Evolutionary conservation across 176 grass and related monocot genomes (phyloP).

Genomic region (Triticum turgidum): DNA sequence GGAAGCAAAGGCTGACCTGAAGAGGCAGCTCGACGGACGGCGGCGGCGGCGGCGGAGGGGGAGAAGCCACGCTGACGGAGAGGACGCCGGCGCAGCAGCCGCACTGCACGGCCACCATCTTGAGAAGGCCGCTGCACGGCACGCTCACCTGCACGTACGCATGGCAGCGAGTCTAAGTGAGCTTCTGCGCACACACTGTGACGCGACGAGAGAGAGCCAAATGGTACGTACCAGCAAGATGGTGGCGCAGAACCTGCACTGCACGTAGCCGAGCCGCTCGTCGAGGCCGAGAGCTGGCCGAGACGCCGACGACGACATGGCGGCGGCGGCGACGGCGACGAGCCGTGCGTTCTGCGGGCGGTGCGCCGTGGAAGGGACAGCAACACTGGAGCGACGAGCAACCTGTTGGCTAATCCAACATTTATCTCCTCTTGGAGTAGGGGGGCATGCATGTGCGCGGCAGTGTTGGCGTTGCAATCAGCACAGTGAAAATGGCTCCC

Average conservation of each 20-base stretch:
- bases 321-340: not conserved
- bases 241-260: conserved; percentile 56
- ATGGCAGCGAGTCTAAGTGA: not conserved
- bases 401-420: not conserved
- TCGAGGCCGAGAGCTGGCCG: conserved; percentile 10
- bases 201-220: not conserved
- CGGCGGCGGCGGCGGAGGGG: not conserved
- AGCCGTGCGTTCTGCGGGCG: not conserved
- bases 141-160: conserved; percentile 50
- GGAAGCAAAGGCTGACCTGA: conserved; percentile 28
- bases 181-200: not conserved
- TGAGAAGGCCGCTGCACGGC: conserved; percentile 45
- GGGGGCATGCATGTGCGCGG: conserved; percentile 1
- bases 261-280: conserved; percentile 71
- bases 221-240: conserved; percentile 44
- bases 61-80: conserved; percentile 44
- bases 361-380: not conserved
- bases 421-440: not conserved
- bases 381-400: too few species aligned
- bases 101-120: conserved; percentile 66
- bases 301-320: conserved; percentile 31
- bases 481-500: conserved; percentile 20
- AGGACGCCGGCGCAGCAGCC: conserved; percentile 58
- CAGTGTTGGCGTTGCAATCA: conserved; percentile 7
- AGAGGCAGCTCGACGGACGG: conserved; percentile 37